Evolutionary conservation across 2,329 filamentous ascomycete species (phyloP), one percentile per base, ranked within the genome.

Genomic region (Stagonosporopsis cucurbitacearum): DNA sequence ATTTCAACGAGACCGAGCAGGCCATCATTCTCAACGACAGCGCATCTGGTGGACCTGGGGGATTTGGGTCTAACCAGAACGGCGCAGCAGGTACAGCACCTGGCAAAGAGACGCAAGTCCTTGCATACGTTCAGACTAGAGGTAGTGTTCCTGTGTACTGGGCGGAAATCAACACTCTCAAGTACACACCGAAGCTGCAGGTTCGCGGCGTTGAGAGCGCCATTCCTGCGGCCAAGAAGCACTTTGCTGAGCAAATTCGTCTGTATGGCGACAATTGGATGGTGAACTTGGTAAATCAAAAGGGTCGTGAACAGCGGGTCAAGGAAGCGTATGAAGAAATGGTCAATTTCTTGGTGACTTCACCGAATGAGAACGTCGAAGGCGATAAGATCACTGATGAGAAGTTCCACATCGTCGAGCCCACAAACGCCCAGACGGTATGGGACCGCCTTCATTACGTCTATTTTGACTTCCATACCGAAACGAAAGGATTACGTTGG

Each of bases 1-100:
- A 99, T 75, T 99, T 94, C 83, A 99, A 99, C 73, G 95, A 99
- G 81, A 98, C 95, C 0, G 95, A 99, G 74, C 95, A 99, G 74
- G 82, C 95, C 30, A 83, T 96, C 58, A 86, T 99, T 33, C 78
- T 98, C 65, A 98, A 98, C 68, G 95, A 98, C 76, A 84, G 80
- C 51, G 83, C 85, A 43, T 83, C 83, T 3, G 86, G 86, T 54
- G 89, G 89, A 0, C 78, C 95, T 39, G 88, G 90, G 36, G 93
- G 92, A 6, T 96, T 91, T 75, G 89, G 85, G 55, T 87, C 89
- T 19, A 89, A 90, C 80, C 86, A 90, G 68, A 92, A 90, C 71
- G 88, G 88, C 59, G 89, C 41, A 36, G 62, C 59, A 5, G 84
- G 83, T 30, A 81, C 79, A 36, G 78, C 78, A 20, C 79, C 82